Base-by-base conservation (phyloP, 164 flowering plant genomes). In the Cinnamomum micranthum region DNA sequence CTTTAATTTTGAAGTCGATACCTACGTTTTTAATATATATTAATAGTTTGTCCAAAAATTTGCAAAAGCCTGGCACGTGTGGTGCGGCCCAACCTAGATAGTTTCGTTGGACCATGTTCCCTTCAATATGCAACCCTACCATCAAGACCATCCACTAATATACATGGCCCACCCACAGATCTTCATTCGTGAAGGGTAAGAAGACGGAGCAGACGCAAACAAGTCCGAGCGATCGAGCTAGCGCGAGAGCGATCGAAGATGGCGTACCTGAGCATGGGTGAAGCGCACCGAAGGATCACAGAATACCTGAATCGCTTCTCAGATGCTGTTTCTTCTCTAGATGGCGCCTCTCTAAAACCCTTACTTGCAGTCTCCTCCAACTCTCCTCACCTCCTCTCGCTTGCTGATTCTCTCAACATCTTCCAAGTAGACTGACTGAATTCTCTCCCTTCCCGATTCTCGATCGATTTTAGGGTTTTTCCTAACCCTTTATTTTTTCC, bases 221-320 rank as follows among this genome's bases (percentile, higher is more conserved):
- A n/a, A n/a, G n/a, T n/a, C n/a, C n/a, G n/a, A n/a, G n/a, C n/a
- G n/a, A n/a, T n/a, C n/a, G n/a, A n/a, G n/a, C n/a, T 0, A 41
- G 47, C 1, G 35, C 6, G 35, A 59, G 22, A 9, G 24, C 15
- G 17, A 13, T 15, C 14, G 11, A 41, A 6, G 47, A 87, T 85
- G 89, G 94, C 95, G 80, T 91, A 89, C 71, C 12, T 86, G 31
- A 94, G 98, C 91, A 94, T 96, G 94, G 99, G 95, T 12, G 98
- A 92, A 83, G 90, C 97, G 0, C 95, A 94, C 86, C 69, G 97
- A 59, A 75, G 98, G 81, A 88, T 96, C 65, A 83, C 88, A 2
- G 98, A 96, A 3, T 96, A 83, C 86, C 85, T 96, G 0, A 85
- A 82, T 77, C 86, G 91, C 31, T 92, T 94, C 86, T 82, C 86